Base-by-base conservation (phyloP, 73 alveolate genomes). In the Paramecium caudatum region DNA sequence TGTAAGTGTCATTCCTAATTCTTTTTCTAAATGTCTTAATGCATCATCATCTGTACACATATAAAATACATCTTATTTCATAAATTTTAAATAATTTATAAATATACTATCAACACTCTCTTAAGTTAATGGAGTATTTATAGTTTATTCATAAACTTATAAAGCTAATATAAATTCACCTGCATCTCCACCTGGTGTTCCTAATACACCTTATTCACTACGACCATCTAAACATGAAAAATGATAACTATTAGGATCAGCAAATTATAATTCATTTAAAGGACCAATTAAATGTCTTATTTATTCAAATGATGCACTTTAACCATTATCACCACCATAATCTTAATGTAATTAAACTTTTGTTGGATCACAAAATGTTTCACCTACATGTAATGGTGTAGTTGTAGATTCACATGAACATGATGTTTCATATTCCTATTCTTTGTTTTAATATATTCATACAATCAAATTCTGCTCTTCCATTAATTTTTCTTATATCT, bases 141-240 rank as follows among this genome's bases (percentile, higher is more conserved):
- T 46, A 25, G 39, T 16, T 47, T 90, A 93, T 62, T 94, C 94
- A 78, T 92, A 95, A 36, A 95, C 93, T 21, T 61, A 37, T 45
- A 95, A 65, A 7, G 94, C 98, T 43, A 94, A 62, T 12, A 95
- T 43, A 47, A 95, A 95, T 47, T 95, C 98, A 21, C 98, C 98
- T 33, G 96, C 68, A 83, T 95, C 98, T 10, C 98, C 98, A 2
- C 98, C 98, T 0, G 97, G 98, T 19, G 98, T 92, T 37, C 91
- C 93, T 16, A 94, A 87, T 4, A 50, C 69, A 25, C 92, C 47
- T 10, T 91, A 90, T 17, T 61, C 78, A 39, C 39, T 80, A 50
- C 98, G 61, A 45, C 98, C 98, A 92, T 95, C 98, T 46, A 94
- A 34, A 23, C 97, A 82, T 37, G 87, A 63, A 90, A 95, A 95